Evolutionary conservation across 1,139 yeast genomes (phyloP).

Genomic region (Tardiomyces blankii): DNA sequence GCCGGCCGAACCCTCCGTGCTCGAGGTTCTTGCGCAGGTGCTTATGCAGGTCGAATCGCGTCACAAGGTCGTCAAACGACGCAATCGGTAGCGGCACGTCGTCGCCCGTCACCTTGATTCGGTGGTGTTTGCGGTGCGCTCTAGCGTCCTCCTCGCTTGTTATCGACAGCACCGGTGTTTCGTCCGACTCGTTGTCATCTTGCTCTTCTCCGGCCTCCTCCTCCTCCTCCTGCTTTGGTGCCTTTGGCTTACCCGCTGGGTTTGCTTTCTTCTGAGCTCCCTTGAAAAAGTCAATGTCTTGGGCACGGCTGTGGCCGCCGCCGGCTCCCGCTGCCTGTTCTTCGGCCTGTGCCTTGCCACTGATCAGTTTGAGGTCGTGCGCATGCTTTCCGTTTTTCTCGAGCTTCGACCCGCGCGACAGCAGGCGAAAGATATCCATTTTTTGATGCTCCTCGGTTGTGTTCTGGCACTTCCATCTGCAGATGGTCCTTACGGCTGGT

Average conservation of each 20-base stretch:
- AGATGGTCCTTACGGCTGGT: no score
- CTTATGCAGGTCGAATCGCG: constrained; percentile 55
- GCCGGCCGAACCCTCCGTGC: constrained; percentile 62
- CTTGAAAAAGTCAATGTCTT: constrained; percentile 9
- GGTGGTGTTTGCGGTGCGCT: constrained; percentile 41
- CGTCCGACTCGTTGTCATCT: constrained; percentile 30
- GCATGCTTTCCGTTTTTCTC: constrained; percentile 35
- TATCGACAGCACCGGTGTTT: constrained; percentile 36
- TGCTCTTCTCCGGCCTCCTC: constrained; percentile 30
- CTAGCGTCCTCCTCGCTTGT: constrained; percentile 46
- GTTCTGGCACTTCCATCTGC: background rate
- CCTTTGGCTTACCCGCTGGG: constrained; percentile 26
- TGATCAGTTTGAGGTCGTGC: constrained; percentile 18
- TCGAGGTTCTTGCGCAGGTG: constrained; percentile 55
- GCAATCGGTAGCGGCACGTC: constrained; percentile 84
- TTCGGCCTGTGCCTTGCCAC: constrained; percentile 6
- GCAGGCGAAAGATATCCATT: constrained; percentile 85
- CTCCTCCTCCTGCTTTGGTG: constrained; percentile 36
- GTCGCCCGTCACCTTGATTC: constrained; percentile 59
- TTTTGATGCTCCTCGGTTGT: background rate
- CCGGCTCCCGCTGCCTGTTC: constrained; percentile 6
- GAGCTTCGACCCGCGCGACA: constrained; percentile 76
- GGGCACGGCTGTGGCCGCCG: constrained; percentile 5
- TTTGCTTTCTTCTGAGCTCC: constrained; percentile 18
- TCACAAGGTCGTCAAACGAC: constrained; percentile 67